Percentiles rank a stretch among this genome's conserved stretches.
Conservation (phyloP, 1,284 basidiomycete species). For the Cerioporus squamosus region DNA sequence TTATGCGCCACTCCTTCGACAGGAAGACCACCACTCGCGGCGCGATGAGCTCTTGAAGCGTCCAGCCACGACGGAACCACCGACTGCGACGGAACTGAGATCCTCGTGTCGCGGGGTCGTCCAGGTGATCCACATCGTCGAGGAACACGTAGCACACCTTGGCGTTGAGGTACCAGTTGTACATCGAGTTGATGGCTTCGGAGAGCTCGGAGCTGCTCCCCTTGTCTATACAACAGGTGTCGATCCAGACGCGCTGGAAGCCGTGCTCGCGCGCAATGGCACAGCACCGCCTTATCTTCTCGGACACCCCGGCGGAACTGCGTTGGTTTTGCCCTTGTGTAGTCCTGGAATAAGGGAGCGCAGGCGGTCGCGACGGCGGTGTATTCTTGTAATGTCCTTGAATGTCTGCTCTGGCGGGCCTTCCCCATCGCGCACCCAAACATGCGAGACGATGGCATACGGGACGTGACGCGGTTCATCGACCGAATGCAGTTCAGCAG, state of each 20-base stretch:
- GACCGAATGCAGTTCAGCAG: slow-evolving; percentile 2
- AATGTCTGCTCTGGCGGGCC: slow-evolving; percentile 13
- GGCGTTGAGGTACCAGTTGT: slow-evolving; percentile 19
- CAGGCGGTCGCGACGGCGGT: not conserved
- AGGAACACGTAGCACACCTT: slow-evolving; percentile 20
- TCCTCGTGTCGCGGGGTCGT: not conserved
- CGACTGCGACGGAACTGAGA: slow-evolving; percentile 13
- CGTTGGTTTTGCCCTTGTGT: not conserved
- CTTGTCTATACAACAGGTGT: slow-evolving; percentile 24
- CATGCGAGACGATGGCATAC: slow-evolving; percentile 21
- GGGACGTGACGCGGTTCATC: slow-evolving; percentile 6
- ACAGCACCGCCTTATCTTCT: slow-evolving; percentile 16
- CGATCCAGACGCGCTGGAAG: slow-evolving; percentile 17
- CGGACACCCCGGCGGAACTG: slow-evolving; percentile 4
- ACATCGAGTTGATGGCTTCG: slow-evolving; percentile 23
- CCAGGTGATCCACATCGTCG: slow-evolving; percentile 10
- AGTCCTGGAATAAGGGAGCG: not conserved
- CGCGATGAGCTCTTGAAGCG: slow-evolving; percentile 21
- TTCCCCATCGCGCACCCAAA: slow-evolving; percentile 5
- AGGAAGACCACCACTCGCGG: slow-evolving; percentile 18
- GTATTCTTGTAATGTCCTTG: slow-evolving; percentile 8
- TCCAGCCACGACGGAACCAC: slow-evolving; percentile 21
- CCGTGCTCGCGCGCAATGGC: slow-evolving; percentile 10
- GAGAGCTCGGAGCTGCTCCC: slow-evolving; percentile 21
- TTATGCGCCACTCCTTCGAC: slow-evolving; percentile 5